Evolutionary conservation across 371 early-diverging fungal species (phyloP), one percentile per base, ranked within the genome.

Genomic region (Lichtheimia hyalospora): DNA sequence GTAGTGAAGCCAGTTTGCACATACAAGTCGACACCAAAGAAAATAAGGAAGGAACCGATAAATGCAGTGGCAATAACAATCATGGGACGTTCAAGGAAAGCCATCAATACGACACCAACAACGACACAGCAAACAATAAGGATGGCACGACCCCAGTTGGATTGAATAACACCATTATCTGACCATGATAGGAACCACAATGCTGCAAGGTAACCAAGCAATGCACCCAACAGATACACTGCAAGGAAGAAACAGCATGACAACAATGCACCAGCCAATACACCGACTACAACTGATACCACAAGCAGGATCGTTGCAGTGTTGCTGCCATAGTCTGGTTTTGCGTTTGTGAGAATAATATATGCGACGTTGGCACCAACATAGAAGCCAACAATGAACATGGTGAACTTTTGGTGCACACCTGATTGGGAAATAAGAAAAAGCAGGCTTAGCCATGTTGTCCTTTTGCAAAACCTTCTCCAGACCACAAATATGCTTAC

Each of bases 311-410:
- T 72, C 42, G 83, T 82, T 28, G 75, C 68, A 10, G 70, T 69
- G 55, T 79, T 77, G 16, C 63, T 20, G 51, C 79, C 83, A 58
- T 74, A 84, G 49, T 67, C 63, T 5, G 66, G 39, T 61, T 85
- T 80, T 10, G 72, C 74, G 49, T 87, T 85, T 15, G 66, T 70
- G 48, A 87, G 64, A 15, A 79, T 61, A 20, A 85, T 72, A 65
- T 81, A 87, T 16, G 84, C 78, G 41, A 84, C 48, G 41, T 73
- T 84, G 55, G 74, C 68, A 49, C 76, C 78, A 25, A 74, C 66
- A 49, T 77, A 83, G 65, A 86, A 84, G 10, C 86, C 86, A 50
- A 82, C 70, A 54, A 86, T 62, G 68, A 86, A 86, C 63, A 86
- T 77, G 41, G 84, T 86, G 59, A 83, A 77, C 56, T 75, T 75